phyloP scores from a whole-genome alignment of 1,284 basidiomycete species.

The Rhizoctonia solani region DNA sequence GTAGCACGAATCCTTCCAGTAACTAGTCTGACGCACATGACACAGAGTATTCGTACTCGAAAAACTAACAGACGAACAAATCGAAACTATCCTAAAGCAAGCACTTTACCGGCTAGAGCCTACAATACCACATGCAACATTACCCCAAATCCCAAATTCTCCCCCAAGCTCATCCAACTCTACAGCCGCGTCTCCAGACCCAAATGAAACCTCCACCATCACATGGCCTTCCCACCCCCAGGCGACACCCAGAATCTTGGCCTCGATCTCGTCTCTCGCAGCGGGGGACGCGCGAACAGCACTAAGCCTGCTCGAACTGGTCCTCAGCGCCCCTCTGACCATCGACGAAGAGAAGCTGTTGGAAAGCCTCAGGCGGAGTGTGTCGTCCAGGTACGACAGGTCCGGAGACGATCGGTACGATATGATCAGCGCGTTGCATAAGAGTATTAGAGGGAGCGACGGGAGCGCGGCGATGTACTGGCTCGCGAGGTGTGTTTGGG shows the following conservation, averaged over 20 bases:
- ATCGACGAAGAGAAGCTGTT: slow-evolving; percentile 55
- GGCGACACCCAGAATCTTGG: slow-evolving; percentile 54
- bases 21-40: background rate
- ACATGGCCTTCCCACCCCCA: slow-evolving; percentile 50
- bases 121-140: too few species aligned
- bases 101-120: slow-evolving; percentile 53
- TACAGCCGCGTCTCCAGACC: background rate
- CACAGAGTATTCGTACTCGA: slow-evolving; percentile 66
- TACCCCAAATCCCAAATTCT: background rate
- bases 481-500: slow-evolving; percentile 60
- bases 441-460: slow-evolving; percentile 80
- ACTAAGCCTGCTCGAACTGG: slow-evolving; percentile 66
- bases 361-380: slow-evolving; percentile 56
- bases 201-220: background rate
- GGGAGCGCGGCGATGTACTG: slow-evolving; percentile 86
- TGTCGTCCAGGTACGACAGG: slow-evolving; percentile 69
- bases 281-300: slow-evolving; percentile 73
- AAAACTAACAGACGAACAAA: slow-evolving; percentile 62
- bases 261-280: slow-evolving; percentile 61
- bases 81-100: slow-evolving; percentile 56
- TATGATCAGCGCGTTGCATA: slow-evolving; percentile 88
- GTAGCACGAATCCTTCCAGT: slow-evolving; percentile 41
- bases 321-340: slow-evolving; percentile 51
- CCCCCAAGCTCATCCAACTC: background rate
- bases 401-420: slow-evolving; percentile 80